phyloP scores from a whole-genome alignment of 257 asterid species.

The Nemophila menziesii region DNA sequence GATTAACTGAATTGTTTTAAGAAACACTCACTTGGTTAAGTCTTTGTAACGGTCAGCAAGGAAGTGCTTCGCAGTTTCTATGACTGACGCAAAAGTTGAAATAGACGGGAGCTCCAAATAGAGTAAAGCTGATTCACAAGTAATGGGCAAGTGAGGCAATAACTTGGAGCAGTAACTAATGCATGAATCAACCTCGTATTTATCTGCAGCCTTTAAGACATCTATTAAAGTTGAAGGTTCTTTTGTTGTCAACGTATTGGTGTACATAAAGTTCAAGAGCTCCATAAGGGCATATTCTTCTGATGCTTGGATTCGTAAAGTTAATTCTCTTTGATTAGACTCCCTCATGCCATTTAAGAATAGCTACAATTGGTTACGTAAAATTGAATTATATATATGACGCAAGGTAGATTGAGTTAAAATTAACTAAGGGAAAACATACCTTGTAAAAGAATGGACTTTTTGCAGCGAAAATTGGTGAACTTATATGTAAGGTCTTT shows the following conservation, averaged over 20 bases:
- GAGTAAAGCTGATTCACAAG: neutral
- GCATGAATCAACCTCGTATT: neutral
- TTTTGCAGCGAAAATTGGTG: too few species aligned
- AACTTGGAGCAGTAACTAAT: neutral
- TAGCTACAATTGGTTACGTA: too few species aligned
- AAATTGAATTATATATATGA: too few species aligned
- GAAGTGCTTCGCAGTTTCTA: neutral
- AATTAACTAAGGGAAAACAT: too few species aligned
- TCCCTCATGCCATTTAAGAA: too few species aligned
- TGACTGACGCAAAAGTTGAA: neutral
- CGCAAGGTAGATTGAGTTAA: too few species aligned
- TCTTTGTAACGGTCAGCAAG: neutral
- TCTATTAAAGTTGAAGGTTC: neutral
- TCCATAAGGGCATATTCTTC: conserved; percentile 1
- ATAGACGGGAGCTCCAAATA: neutral
- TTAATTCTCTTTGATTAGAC: too few species aligned
- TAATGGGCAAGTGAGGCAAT: neutral
- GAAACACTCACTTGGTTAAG: neutral
- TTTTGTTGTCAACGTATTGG: neutral
- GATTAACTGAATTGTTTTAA: neutral
- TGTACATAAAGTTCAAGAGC: neutral
- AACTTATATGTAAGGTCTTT: too few species aligned
- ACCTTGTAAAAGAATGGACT: too few species aligned
- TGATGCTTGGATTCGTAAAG: neutral
- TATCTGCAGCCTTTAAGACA: neutral